Evolutionary conservation across 73 alveolate genomes (phyloP).

Genomic region (Durusdinium trenchii): DNA sequence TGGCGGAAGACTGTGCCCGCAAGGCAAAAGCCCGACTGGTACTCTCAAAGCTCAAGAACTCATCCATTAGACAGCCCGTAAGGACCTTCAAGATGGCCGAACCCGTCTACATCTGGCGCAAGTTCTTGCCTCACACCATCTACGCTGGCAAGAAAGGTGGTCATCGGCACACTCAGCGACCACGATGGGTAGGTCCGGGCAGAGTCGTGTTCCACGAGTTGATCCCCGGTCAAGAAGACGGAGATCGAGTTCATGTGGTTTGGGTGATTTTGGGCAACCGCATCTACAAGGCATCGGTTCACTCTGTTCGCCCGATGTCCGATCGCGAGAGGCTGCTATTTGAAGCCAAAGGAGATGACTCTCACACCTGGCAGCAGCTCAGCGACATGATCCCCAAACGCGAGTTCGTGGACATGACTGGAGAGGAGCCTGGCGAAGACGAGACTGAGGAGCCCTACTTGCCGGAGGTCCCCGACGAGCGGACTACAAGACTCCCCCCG

Average conservation of each 20-base stretch:
- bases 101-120: slow-evolving; percentile 25
- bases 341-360: background rate
- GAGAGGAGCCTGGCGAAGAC: background rate
- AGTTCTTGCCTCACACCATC: background rate
- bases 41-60: slow-evolving; percentile 7
- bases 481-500: no score
- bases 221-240: background rate
- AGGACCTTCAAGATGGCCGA: background rate
- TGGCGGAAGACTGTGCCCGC: slow-evolving; percentile 1
- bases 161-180: background rate
- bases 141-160: slow-evolving; percentile 2
- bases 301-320: background rate
- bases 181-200: slow-evolving; percentile 53
- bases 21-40: background rate
- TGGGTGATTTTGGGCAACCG: slow-evolving; percentile 14
- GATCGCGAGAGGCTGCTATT: background rate
- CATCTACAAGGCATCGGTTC: background rate
- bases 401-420: background rate
- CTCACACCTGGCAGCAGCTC: background rate
- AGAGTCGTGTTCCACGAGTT: slow-evolving; percentile 31
- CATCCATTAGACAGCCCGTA: background rate
- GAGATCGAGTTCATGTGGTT: background rate
- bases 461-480: background rate
- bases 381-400: slow-evolving; percentile 20
- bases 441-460: background rate